Evolutionary conservation across 192 early-diverging fungal genomes (phyloP), one percentile per base, ranked within the genome.

Genomic region (Umbelopsis isabellina): DNA sequence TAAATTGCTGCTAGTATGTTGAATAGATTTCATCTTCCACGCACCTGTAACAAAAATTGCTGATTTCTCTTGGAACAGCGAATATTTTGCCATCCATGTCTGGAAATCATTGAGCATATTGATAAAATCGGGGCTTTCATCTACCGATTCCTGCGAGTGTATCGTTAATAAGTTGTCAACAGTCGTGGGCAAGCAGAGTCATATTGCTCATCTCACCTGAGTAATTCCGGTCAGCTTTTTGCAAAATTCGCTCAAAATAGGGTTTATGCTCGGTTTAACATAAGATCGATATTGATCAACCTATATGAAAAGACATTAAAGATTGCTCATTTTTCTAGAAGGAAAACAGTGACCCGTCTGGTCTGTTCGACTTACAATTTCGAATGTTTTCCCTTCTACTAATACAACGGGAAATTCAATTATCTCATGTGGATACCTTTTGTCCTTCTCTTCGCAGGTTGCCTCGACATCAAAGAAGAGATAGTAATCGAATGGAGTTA

Each of bases 391-490:
- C 10, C 84, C 89, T 30, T 91, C 83, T 7, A 95, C 69, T 9
- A 95, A 71, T 2, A 94, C 80, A 4, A 91, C 84, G 15, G 94
- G 94, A 64, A 94, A 94, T 72, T 95, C 94, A 65, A 95, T 95
- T 55, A 95, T 92, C 71, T 95, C 94, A 82, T 92, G 89, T 0
- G 81, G 82, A 66, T 84, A 94, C 7, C 85, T 81, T 7, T 71
- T 72, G 1, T 65, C 72, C 13, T 84, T 83, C 25, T 70, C 78
- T 48, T 87, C 84, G 72, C 94, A 95, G 0, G 94, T 95, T 16
- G 90, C 94, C 48, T 95, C 93, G 16, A 94, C 87, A 79, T 95
- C 93, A 70, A 92, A 86, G 35, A 91, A 90, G 30, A 84, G 75
- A 68, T 89, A 92, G 68, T 88, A 92, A 49, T 89, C 86, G 65